phyloP scores from a whole-genome alignment of 352 stramenopile species.

The Phytophthora fragariaefolia region DNA sequence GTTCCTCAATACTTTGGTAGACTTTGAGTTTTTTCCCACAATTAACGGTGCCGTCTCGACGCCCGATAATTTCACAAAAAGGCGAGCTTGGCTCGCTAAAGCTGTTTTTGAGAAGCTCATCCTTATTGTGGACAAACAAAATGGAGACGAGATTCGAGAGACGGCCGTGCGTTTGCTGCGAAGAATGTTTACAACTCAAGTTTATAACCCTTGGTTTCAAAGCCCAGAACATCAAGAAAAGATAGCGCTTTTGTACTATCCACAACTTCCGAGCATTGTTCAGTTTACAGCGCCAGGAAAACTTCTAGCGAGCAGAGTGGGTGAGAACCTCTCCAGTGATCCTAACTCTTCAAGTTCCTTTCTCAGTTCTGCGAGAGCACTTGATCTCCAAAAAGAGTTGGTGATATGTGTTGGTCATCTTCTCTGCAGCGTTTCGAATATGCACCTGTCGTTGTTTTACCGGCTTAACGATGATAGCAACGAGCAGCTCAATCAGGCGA shows the following conservation, averaged over 20 bases:
- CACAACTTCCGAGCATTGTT: conserved; percentile 50
- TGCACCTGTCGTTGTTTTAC: conserved; percentile 57
- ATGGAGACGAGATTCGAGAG: conserved; percentile 64
- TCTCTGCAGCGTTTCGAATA: conserved; percentile 59
- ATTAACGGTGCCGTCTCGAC: conserved; percentile 50
- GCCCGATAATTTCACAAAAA: conserved; percentile 5
- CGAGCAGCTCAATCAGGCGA: too few relatives aligned
- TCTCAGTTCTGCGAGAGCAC: conserved; percentile 9
- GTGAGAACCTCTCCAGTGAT: background rate
- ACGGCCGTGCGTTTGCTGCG: conserved; percentile 60
- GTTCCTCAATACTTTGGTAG: conserved; percentile 67
- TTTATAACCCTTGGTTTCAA: conserved; percentile 58
- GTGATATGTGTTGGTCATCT: conserved; percentile 69
- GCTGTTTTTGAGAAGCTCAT: conserved; percentile 62
- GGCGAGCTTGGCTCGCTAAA: conserved; percentile 59
- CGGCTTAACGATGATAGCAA: conserved; percentile 12
- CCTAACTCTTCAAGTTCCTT: background rate
- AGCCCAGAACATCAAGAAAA: conserved; percentile 53
- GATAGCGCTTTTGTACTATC: conserved; percentile 70
- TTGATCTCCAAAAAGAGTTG: conserved; percentile 65
- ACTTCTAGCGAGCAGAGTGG: conserved; percentile 36
- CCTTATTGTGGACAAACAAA: conserved; percentile 58
- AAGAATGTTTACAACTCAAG: conserved; percentile 69
- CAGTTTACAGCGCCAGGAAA: conserved; percentile 61
- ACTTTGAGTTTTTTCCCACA: conserved; percentile 75